Base-by-base conservation (phyloP, 225 moss, liverwort and hornwort genomes). In the Pleurozium schreberi region DNA sequence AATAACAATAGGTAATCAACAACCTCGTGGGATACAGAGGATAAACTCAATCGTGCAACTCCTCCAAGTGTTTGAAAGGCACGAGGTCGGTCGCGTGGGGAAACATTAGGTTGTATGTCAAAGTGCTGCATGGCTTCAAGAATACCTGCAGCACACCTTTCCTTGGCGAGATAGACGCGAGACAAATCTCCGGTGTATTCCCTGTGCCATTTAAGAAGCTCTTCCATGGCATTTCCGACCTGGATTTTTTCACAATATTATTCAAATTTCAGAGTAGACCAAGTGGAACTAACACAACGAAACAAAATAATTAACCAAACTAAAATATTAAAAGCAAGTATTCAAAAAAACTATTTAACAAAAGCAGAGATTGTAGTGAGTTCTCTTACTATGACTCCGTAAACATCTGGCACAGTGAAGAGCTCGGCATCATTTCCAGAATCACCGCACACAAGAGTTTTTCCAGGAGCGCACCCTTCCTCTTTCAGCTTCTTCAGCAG, bases 141-240 rank as follows among this genome's bases (percentile, higher is more conserved):
- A 87, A 99, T 99, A 65, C 96, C 99, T 52, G 95, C 95, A 45
- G 99, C 97, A 85, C 97, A 97, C 88, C 97, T 94, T 90, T 96
- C 93, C 52, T 96, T 96, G 18, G 99, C 96, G 7, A 92, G 92
- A 85, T 96, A 94, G 67, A 99, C 88, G n/a, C 90, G 93, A n/a
- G 94, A 79, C 75, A 94, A 93, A 84, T 95, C 89, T 80, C 96
- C 93, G 9, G 87, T 85, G 82, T 94, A 90, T n/a, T 94, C 89
- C 85, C 91, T 87, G 82, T 97, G 84, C 99, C 99, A 99, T 50
- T 93, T 93, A 58, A 95, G 75, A 73, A 99, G 89, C 89, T 97
- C 99, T 90, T 96, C 95, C 95, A 93, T 95, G 55, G 99, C 99
- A 88, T 99, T 99, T 63, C 94, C 95, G 52, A 99, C 99, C 97